Percentiles rank a stretch among this genome's conserved stretches.
Conservation (phyloP, 2,329 filamentous ascomycete species). For the Alternaria longipes region DNA sequence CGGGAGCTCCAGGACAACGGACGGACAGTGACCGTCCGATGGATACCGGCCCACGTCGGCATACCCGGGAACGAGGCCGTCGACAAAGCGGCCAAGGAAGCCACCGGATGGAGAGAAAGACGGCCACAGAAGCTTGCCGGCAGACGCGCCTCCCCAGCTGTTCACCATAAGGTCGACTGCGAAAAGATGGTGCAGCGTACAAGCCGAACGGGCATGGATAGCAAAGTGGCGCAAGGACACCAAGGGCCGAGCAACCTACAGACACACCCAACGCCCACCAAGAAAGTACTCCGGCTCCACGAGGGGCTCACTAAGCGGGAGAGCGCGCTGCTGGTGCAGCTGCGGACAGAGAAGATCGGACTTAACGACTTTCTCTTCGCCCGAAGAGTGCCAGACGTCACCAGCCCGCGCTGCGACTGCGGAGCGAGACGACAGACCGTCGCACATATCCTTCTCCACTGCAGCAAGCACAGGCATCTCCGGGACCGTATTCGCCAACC, state of each 20-base stretch:
- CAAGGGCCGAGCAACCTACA: not conserved
- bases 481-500: conserved; percentile 21
- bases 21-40: conserved; percentile 1
- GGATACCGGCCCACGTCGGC: not conserved
- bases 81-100: not conserved
- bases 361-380: conserved; percentile 27
- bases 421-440: conserved; percentile 26
- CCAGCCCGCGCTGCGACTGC: conserved; percentile 21
- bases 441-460: conserved; percentile 25
- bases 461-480: conserved; percentile 24
- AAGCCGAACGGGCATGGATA: not conserved
- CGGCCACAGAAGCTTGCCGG: not conserved
- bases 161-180: not conserved
- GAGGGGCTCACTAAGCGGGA: conserved; percentile 20
- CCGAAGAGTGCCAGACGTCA: conserved; percentile 20
- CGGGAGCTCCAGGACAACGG: conserved; percentile 13
- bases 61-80: conserved; percentile 5
- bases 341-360: conserved; percentile 26
- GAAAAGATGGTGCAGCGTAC: not conserved
- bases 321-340: conserved; percentile 25
- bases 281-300: conserved; percentile 19
- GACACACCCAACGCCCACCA: not conserved
- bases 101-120: not conserved
- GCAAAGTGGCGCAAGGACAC: not conserved
- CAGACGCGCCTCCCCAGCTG: not conserved